Base-by-base conservation (phyloP, 2,329 filamentous ascomycete genomes). In the Colletotrichum graminicola region DNA sequence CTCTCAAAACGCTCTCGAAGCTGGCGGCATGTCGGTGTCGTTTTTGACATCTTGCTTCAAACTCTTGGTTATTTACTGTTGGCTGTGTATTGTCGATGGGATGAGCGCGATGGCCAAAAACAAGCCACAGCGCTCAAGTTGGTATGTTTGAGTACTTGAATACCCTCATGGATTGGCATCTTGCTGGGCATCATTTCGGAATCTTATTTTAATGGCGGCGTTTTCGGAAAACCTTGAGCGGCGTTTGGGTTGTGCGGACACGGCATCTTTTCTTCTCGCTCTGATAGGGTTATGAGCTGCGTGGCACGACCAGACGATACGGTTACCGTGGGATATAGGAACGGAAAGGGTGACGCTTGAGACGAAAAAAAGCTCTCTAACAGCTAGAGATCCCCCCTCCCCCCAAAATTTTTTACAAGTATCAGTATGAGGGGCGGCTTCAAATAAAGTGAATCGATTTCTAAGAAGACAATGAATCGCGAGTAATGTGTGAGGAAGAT, bases 141-240 rank as follows among this genome's bases (percentile, higher is more conserved):
- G 60, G 56, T 49, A 21, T 68, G 69, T 62, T 49, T 54, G 61
- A 66, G 36, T 66, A 73, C 49, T 45, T 68, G 69, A 71, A 73
- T 73, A 73, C 72, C 72, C 72, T 73, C 65, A 68, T 65, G 71
- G 39, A 57, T 62, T 72, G 64, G 68, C 60, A 73, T 66, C 45
- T 70, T 61, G 71, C 18, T 62, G 62, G 71, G 60, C 66, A 67
- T 64, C 23, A 6, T 55, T 69, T 43, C 43, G 61, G 51, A n/a
- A 61, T 61, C 43, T 62, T 70, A 14, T 57, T 36, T 36, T 16
- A 18, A 52, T 26, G 61, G 66, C 62, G 67, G 71, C 67, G 67
- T 36, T 32, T 56, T 70, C 29, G 55, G 56, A 59, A 60, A 39
- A 36, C 36, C 43, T 36, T 59, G 21, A 54, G 12, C 43, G 69